Conservation (phyloP, 2,329 filamentous ascomycete genomes). For the Hypocrella siamensis region DNA sequence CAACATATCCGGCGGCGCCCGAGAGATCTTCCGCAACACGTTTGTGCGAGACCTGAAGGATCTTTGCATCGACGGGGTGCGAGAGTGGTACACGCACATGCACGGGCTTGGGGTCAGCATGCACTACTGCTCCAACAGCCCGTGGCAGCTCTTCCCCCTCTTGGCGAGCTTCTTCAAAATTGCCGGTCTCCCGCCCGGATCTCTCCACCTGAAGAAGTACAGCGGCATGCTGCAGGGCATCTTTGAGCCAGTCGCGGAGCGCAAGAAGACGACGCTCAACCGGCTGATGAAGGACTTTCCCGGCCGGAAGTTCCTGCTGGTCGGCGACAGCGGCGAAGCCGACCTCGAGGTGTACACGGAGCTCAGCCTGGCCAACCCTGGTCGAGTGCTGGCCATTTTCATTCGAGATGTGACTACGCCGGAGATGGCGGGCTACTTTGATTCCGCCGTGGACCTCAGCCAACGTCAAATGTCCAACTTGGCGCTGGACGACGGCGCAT, state of each 20-base stretch:
- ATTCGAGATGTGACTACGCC: slow-evolving; percentile 90
- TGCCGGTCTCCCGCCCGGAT: slow-evolving; percentile 69
- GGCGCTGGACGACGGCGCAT: slow-evolving; percentile 10
- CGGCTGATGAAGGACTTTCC: slow-evolving; percentile 82
- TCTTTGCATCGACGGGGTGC: slow-evolving; percentile 72
- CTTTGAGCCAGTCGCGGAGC: slow-evolving; percentile 90
- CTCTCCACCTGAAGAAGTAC: slow-evolving; percentile 92
- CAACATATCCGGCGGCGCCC: slow-evolving; percentile 71
- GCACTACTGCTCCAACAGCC: slow-evolving; percentile 98
- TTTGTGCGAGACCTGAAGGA: slow-evolving; percentile 78
- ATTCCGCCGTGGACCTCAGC: slow-evolving; percentile 30
- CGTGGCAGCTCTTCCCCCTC: slow-evolving; percentile 92
- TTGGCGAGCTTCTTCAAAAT: slow-evolving; percentile 71
- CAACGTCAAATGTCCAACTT: slow-evolving; percentile 12
- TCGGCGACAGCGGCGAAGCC: slow-evolving; percentile 92
- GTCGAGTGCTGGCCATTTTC: slow-evolving; percentile 72
- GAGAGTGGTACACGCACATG: slow-evolving; percentile 74
- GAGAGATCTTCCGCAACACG: slow-evolving; percentile 91
- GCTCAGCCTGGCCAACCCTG: slow-evolving; percentile 69
- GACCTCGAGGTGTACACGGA: slow-evolving; percentile 97
- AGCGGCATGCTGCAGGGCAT: slow-evolving; percentile 95
- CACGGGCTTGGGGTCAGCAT: slow-evolving; percentile 69
- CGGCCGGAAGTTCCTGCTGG: slow-evolving; percentile 71
- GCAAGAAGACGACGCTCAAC: slow-evolving; percentile 79
- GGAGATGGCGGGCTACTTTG: slow-evolving; percentile 58